Percentiles rank a stretch among this genome's conserved stretches.
These are phyloP conservation scores for Clarireedia monteithiana DNA, from an alignment of 2,329 filamentous ascomycete genomes.

Conservation along the genomic window DNA sequence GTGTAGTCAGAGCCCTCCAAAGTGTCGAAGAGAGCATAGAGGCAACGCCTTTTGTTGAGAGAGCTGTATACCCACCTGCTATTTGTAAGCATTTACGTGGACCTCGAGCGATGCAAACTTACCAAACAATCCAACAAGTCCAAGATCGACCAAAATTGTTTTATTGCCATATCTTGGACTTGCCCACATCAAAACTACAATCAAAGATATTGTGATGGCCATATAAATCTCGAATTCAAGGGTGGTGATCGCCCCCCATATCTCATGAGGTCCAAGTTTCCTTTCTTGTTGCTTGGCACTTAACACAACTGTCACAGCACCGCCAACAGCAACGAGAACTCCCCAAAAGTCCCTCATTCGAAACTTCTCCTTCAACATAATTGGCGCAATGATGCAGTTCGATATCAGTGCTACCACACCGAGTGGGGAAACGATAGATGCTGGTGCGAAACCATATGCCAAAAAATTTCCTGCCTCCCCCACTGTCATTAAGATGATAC, in stretches of 20 bases:
- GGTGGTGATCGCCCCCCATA: conserved; percentile 80
- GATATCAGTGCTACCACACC: conserved; percentile 95
- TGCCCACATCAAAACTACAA: conserved; percentile 69
- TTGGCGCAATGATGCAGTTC: conserved; percentile 92
- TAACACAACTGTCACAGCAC: conserved; percentile 86
- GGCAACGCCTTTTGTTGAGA: conserved; percentile 93
- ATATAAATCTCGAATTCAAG: conserved; percentile 90
- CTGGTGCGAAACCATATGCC: conserved; percentile 94
- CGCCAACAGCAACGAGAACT: conserved; percentile 77
- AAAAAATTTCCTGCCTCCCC: conserved; percentile 96
- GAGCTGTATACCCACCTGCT: conserved; percentile 84
- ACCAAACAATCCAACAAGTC: conserved; percentile 90
- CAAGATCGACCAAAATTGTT: conserved; percentile 85
- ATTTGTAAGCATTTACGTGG: conserved; percentile 11
- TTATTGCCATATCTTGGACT: conserved; percentile 78
- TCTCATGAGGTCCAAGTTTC: conserved; percentile 82
- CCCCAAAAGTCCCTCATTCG: conserved; percentile 79
- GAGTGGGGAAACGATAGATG: conserved; percentile 91
- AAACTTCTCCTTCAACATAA: conserved; percentile 88
- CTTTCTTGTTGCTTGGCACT: conserved; percentile 85
- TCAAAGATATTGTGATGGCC: conserved; percentile 65
- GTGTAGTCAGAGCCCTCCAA: conserved; percentile 81
- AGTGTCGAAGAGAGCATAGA: conserved; percentile 89
- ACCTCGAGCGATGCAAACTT: conserved; percentile 29
- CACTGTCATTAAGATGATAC: conserved; percentile 84